Conservation (phyloP, 2,329 filamentous ascomycete species). For the Rhynchosporium graminicola region DNA sequence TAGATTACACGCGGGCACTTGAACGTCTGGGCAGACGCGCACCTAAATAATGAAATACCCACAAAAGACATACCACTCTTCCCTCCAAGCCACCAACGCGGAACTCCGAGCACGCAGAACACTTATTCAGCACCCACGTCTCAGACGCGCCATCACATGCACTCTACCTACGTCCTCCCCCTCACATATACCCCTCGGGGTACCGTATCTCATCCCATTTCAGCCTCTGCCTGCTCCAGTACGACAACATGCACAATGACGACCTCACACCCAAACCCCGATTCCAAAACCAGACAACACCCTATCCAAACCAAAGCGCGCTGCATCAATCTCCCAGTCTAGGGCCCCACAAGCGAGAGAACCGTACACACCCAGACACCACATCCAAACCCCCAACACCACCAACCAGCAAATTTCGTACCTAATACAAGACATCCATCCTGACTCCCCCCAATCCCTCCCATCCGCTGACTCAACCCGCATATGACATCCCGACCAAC, state of each 20-base stretch:
- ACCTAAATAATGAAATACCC: not conserved
- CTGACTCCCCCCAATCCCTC: too few relatives aligned
- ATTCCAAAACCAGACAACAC: not conserved
- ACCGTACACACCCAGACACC: too few relatives aligned
- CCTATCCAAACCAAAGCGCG: too few relatives aligned
- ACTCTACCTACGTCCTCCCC: not conserved
- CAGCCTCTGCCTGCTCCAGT: not conserved
- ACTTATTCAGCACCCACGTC: not conserved
- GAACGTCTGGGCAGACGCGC: not conserved
- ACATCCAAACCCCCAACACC: too few relatives aligned
- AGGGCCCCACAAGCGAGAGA: too few relatives aligned
- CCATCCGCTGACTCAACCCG: too few relatives aligned
- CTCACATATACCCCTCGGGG: not conserved
- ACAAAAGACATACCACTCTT: not conserved
- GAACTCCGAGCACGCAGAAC: not conserved
- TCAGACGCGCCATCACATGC: not conserved
- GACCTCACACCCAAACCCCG: not conserved
- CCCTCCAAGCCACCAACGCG: not conserved
- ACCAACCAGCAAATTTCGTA: not conserved
- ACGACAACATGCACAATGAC: not conserved
- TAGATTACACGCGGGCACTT: too few relatives aligned
- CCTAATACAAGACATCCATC: not conserved
- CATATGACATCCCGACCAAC: too few relatives aligned
- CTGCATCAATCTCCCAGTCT: too few relatives aligned
- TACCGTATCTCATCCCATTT: not conserved